Evolutionary conservation across 768 basidiomycete species (phyloP).

Genomic region (Coprinopsis marcescibilis): DNA sequence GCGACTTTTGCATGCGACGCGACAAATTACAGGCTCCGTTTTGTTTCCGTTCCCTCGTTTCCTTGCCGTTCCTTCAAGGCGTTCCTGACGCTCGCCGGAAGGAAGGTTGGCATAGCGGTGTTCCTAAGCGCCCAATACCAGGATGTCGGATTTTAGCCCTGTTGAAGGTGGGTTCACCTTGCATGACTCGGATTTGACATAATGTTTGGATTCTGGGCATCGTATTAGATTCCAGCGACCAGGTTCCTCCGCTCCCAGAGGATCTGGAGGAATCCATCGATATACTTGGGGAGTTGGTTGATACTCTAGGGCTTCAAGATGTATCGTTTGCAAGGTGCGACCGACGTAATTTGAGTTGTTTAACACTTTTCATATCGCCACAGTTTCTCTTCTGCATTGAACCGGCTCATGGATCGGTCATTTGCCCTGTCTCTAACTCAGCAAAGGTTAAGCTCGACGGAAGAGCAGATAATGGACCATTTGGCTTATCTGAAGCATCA

Average conservation of each 20-base stretch:
- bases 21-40: slow-evolving; percentile 8
- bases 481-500: slow-evolving; percentile 31
- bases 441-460: slow-evolving; percentile 27
- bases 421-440: slow-evolving; percentile 27
- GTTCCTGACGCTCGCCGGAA: too few relatives aligned
- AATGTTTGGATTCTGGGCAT: neutral
- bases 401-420: slow-evolving; percentile 25
- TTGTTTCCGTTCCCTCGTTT: too few relatives aligned
- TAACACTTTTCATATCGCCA: neutral
- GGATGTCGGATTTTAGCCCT: too few relatives aligned
- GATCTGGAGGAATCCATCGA: slow-evolving; percentile 19
- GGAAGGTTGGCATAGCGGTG: too few relatives aligned
- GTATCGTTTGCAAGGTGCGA: slow-evolving; percentile 28
- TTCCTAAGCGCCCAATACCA: too few relatives aligned
- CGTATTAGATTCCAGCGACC: neutral
- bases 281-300: slow-evolving; percentile 20
- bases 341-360: neutral
- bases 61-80: too few relatives aligned
- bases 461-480: slow-evolving; percentile 32
- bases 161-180: too few relatives aligned
- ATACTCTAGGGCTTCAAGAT: slow-evolving; percentile 29
- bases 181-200: neutral
- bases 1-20: slow-evolving; percentile 16
- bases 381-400: slow-evolving; percentile 36
- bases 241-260: slow-evolving; percentile 9